Evolutionary conservation across 768 basidiomycete genomes (phyloP), one percentile per base, ranked within the genome.

Genomic region (Trametes gibbosa): DNA sequence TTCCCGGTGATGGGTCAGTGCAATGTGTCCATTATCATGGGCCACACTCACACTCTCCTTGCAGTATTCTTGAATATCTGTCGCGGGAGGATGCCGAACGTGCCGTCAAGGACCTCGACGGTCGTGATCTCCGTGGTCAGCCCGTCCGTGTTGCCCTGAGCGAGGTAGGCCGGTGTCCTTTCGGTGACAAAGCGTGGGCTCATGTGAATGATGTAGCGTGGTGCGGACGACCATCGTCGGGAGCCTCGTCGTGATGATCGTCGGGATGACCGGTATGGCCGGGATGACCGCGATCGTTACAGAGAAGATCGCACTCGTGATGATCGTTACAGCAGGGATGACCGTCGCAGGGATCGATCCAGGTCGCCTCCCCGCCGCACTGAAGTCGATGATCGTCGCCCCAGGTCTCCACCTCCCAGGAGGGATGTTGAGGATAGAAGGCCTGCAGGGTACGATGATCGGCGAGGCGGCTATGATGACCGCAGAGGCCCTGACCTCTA

Each of bases 361-460:
- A 83, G 83, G 70, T 94, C 92, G 52, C 90, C 91, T 69, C 72
- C 73, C 42, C 78, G 82, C 70, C 87, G 90, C 65, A 84, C 85
- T 62, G 79, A 83, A 59, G 85, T 85, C 62, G 74, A 81, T 59
- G 90, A 89, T 67, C 89, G 88, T 75, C 86, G 89, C 80, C 87
- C 86, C 79, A 87, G 89, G 82, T 90, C 88, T 78, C 86, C 90
- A 72, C 86, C 89, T 66, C 81, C 84, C 59, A 82, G 79, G 81
- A 88, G 90, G 81, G 88, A 91, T 69, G 77, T 78, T 76, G 89
- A 91, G 79, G 89, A 91, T 76, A 85, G 81, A 83, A 87, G 87
- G 82, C 83, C 88, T 85, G 87, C 88, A 86, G 89, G 89, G 85
- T 90, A 91, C 85, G 90, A 92, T 84, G 87, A 90, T 75, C 86